Base-by-base conservation (phyloP, 495 filamentous ascomycete genomes). In the Penicillium arizonense region DNA sequence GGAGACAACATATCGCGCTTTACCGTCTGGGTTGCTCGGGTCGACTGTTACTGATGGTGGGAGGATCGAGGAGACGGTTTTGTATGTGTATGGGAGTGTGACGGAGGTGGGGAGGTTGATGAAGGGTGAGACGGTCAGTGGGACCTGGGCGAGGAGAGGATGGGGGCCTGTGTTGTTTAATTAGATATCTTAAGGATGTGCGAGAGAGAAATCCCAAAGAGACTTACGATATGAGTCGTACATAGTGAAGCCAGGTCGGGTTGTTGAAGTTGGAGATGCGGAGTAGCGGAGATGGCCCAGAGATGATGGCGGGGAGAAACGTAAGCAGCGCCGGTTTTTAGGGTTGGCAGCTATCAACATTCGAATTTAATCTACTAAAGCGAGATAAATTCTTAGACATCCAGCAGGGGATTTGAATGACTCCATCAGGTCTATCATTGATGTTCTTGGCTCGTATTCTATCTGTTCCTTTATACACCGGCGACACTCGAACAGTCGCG, bases 31-130 rank as follows among this genome's bases (percentile, higher is more conserved):
- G 49, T 75, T 73, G 44, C 50, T 69, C 28, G 71, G 63, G 50
- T 75, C 70, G 62, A 83, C 80, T 6, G 85, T 85, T 20, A 85
- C 79, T 10, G 91, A 90, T 1, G 87, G 86, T 0, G 94, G 94
- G 0, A 98, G 80, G 2, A 89, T 87, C 5, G 88, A 90, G 0
- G 94, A 86, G 55, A 98, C 85, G 4, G 85, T 77, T 64, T 90
- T 91, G 82, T 97, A 98, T 39, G 88, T 96, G 75, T 97, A 97
- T 30, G 94, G 94, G 2, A 98, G 83, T 3, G 94, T 96, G 41
- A 91, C 87, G 23, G 94, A 86, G 8, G 88, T 84, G 26, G 95
- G 94, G 35, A 97, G 89, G 53, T 85, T 87, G 69, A 97, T 84
- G 77, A 96, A 96, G 21, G 94, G 94, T 28, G 92, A 96, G 48